Evolutionary conservation across 331 rosid species (phyloP).

Genomic region (Arachis monticola): DNA sequence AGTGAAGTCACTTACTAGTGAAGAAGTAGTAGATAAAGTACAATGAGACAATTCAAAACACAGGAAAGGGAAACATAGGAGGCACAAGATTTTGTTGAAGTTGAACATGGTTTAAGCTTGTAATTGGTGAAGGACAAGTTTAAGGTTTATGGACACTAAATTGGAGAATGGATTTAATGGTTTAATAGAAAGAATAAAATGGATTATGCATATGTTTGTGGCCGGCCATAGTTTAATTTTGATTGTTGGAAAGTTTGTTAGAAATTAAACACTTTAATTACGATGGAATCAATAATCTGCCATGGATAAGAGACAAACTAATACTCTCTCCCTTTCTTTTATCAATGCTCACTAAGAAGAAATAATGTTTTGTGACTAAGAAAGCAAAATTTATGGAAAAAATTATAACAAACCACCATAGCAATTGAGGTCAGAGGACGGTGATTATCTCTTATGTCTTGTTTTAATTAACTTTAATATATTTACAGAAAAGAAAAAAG

Average conservation of each 20-base stretch:
- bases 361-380: not conserved
- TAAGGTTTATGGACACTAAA: slow-evolving; percentile 27
- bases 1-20: slow-evolving; percentile 29
- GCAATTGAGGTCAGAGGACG: not conserved
- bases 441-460: no score
- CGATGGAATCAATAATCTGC: slow-evolving; percentile 16
- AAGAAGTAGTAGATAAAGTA: slow-evolving; percentile 42
- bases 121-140: slow-evolving; percentile 21
- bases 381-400: not conserved
- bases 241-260: slow-evolving; percentile 33
- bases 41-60: slow-evolving; percentile 31
- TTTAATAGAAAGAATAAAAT: slow-evolving; percentile 47
- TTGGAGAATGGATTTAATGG: slow-evolving; percentile 38
- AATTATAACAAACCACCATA: not conserved
- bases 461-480: no score
- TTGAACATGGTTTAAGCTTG: slow-evolving; percentile 45
- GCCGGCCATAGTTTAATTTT: slow-evolving; percentile 55
- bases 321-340: not conserved
- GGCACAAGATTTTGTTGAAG: slow-evolving; percentile 11
- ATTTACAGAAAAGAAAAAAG: no score
- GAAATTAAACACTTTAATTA: slow-evolving; percentile 28
- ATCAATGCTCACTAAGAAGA: not conserved
- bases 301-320: slow-evolving; percentile 36
- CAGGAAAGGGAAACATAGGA: slow-evolving; percentile 34
- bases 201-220: slow-evolving; percentile 31